Base-by-base conservation (phyloP, 306 rosid genomes). In the Begonia masoniana region DNA sequence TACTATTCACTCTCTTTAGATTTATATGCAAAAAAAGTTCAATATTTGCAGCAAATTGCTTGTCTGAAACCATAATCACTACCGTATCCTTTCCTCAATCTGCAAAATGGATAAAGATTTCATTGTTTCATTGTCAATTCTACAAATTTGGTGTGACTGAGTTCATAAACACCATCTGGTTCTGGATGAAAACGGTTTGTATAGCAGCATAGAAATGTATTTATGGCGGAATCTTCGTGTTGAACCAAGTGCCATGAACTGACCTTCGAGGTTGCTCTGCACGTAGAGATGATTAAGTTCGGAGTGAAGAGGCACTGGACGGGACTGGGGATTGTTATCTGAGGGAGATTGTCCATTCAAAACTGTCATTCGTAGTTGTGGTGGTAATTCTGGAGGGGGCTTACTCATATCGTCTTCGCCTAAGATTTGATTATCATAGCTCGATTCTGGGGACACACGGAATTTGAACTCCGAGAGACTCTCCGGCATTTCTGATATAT, bases 381-480 rank as follows among this genome's bases (percentile, higher is more conserved):
- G 84, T 41, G 96, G 96, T 54, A 84, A 52, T 51, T 79, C 84
- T 15, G 94, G 93, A 12, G 96, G 96, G 56, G 84, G 79, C 62
- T 68, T 82, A 15, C 72, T 61, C 51, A 69, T 82, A 50, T 86
- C 95, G 11, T 81, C 80, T 39, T 79, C 86, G 10, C 50, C 59
- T 19, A 86, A 62, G 61, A 46, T 53, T 60, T 62, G 61, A 67
- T 77, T 81, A 48, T 76, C 82, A 9, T 92, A 92, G 78, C 95
- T 92, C 26, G 84, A 77, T 13, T 83, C 79, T 13, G 99, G 95
- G 13, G 96, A 86, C 54, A 79, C 68, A 51, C 88, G 95, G 61
- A 66, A 52, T 64, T 79, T 76, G 1, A 67, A 62, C 46, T 74
- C 83, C 9, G 73, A 61, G 10, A 75, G 67, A 50, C 52, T 74